These are phyloP conservation scores for Chlamydomonas applanata DNA, from an alignment of 139 green algal species.

Conservation along the genomic window DNA sequence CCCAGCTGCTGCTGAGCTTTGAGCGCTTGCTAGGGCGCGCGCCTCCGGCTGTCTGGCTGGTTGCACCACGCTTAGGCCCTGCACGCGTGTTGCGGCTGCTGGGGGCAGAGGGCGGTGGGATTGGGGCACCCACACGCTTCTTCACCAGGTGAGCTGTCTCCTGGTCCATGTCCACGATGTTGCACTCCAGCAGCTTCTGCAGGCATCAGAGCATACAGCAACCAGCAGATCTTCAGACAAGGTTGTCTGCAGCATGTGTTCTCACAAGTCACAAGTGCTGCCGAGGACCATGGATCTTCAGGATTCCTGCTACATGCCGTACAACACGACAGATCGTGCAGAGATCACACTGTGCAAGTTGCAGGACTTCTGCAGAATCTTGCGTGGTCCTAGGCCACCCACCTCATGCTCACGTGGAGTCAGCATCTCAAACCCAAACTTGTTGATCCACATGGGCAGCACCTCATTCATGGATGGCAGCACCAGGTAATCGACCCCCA, in stretches of 20 bases:
- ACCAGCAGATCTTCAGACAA: neutral
- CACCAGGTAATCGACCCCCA: constrained; percentile 56
- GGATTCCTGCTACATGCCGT: neutral
- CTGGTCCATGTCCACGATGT: constrained; percentile 17
- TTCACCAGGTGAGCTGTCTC: constrained; percentile 7
- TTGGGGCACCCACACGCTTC: neutral
- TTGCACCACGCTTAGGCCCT: no score
- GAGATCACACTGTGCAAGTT: neutral
- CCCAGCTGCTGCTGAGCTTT: no score
- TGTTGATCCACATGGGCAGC: constrained; percentile 60
- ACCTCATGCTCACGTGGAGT: constrained; percentile 30
- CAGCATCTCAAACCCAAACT: constrained; percentile 56
- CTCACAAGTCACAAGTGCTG: neutral
- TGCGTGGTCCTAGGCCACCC: no score
- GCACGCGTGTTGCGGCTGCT: no score
- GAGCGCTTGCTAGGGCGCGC: no score
- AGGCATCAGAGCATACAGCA: neutral
- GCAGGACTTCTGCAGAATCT: no score
- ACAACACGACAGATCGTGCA: neutral
- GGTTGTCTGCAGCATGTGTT: neutral
- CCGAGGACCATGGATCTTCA: neutral
- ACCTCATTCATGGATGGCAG: constrained; percentile 53
- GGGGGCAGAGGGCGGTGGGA: no score
- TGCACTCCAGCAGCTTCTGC: constrained; percentile 9
- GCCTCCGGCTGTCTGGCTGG: no score